Conservation (phyloP, 73 alveolate species). For the Tetrahymena elliotti region DNA sequence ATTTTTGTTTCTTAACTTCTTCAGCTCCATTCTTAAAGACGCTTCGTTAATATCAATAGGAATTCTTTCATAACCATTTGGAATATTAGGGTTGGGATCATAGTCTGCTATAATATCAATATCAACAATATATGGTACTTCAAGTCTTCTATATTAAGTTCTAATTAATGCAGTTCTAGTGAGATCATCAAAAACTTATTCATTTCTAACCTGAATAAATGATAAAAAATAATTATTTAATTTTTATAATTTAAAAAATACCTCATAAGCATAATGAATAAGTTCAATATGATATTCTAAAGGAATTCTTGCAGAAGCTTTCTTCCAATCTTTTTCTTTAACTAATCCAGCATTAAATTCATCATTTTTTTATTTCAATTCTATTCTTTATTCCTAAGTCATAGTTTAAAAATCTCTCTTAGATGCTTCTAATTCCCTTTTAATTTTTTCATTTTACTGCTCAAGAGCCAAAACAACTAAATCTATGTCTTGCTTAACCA, state of each 20-base stretch:
- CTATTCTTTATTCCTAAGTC: constrained; percentile 72
- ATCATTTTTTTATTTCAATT: constrained; percentile 76
- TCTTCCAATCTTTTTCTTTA: constrained; percentile 84
- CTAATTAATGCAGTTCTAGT: constrained; percentile 65
- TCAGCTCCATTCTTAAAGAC: constrained; percentile 76
- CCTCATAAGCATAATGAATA: constrained; percentile 80
- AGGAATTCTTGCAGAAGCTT: constrained; percentile 79
- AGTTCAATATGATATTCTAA: constrained; percentile 90
- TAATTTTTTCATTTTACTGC: constrained; percentile 76
- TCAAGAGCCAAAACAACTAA: constrained; percentile 76
- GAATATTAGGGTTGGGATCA: constrained; percentile 84
- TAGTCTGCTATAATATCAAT: constrained; percentile 85
- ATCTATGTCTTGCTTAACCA: constrained; percentile 83
- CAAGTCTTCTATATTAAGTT: constrained; percentile 87
- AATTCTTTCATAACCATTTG: constrained; percentile 89
- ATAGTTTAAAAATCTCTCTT: constrained; percentile 50
- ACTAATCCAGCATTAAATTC: constrained; percentile 79
- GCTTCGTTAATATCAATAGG: constrained; percentile 88
- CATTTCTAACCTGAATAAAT: background rate
- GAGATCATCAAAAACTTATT: constrained; percentile 13
- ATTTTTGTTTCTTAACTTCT: constrained; percentile 47
- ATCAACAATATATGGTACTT: constrained; percentile 86
- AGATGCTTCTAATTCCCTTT: constrained; percentile 59
- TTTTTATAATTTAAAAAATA: background rate
- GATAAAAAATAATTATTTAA: background rate